Evolutionary conservation across 2,329 filamentous ascomycete genomes (phyloP).

Genomic region (Aspergillus tanneri): DNA sequence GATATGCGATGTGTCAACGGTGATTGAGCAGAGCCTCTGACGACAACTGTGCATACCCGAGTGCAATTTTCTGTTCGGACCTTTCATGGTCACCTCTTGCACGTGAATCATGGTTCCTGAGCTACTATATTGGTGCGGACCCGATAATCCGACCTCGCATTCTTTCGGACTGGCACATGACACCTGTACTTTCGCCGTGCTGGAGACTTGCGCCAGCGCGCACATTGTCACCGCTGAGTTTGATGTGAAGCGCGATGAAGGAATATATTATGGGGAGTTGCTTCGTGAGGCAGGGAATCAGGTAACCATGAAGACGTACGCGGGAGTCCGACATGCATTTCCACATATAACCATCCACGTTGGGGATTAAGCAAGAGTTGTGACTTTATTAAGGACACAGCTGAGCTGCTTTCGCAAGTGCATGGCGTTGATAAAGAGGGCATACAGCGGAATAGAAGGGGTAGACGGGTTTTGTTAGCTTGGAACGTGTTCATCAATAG

Average conservation of each 20-base stretch:
- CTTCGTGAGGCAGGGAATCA: conserved; percentile 24
- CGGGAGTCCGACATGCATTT: conserved; percentile 32
- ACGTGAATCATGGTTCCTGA: conserved; percentile 35
- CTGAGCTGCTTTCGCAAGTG: background rate
- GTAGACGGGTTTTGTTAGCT: no score
- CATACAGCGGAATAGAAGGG: no score
- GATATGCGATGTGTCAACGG: conserved; percentile 31
- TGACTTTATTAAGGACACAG: conserved; percentile 1
- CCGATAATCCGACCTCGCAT: conserved; percentile 6
- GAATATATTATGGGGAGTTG: conserved; percentile 27
- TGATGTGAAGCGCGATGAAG: conserved; percentile 38
- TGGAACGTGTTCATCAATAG: no score
- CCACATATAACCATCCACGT: conserved; percentile 4
- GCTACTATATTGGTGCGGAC: conserved; percentile 32
- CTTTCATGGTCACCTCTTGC: conserved; percentile 31
- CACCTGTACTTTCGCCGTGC: conserved; percentile 28
- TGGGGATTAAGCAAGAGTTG: background rate
- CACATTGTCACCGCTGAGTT: conserved; percentile 39
- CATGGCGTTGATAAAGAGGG: no score
- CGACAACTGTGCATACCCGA: conserved; percentile 25
- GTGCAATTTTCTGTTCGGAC: conserved; percentile 24
- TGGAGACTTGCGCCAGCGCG: conserved; percentile 27
- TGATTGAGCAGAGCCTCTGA: conserved; percentile 18
- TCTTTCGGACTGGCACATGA: conserved; percentile 20
- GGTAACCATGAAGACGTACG: conserved; percentile 30